These are phyloP conservation scores for Thermomucor indicae-seudaticae DNA, from an alignment of 371 early-diverging fungal genomes.

Conservation along the genomic window DNA sequence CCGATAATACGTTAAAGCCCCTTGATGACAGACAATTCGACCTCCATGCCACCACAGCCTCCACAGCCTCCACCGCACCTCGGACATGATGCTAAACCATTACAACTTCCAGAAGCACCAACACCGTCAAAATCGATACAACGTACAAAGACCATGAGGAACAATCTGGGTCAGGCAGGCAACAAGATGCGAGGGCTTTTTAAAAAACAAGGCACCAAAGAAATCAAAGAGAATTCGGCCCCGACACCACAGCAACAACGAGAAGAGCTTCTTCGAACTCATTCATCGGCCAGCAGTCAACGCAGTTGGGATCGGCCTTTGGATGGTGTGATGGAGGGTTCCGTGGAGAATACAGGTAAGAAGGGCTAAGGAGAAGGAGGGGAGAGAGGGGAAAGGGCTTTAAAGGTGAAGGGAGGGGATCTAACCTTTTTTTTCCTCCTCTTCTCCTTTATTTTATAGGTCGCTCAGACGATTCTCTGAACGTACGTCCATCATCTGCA, in stretches of 20 bases:
- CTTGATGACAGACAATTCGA: background rate
- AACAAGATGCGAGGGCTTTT: constrained; percentile 19
- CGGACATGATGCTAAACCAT: background rate
- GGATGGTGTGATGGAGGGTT: background rate
- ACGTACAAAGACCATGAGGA: constrained; percentile 18
- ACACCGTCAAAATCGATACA: constrained; percentile 10
- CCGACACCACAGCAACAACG: constrained; percentile 7
- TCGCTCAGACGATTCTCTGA: background rate
- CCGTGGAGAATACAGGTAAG: constrained; percentile 1
- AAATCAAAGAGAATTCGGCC: background rate
- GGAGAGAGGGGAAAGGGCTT: background rate
- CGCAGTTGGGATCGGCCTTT: constrained; percentile 5
- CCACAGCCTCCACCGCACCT: background rate
- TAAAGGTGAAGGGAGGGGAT: background rate
- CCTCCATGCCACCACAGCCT: too few species aligned
- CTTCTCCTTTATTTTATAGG: background rate
- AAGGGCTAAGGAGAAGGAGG: too few species aligned
- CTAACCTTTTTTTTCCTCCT: background rate
- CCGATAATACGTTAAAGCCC: too few species aligned
- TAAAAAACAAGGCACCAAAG: constrained; percentile 7
- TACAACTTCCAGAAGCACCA: constrained; percentile 4
- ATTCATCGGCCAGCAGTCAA: constrained; percentile 5
- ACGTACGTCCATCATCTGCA: constrained; percentile 2
- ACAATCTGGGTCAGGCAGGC: constrained; percentile 10
- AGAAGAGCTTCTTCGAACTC: too few species aligned